Base-by-base conservation (phyloP, 148 eudicot species). In the Dysphania ambrosioides region DNA sequence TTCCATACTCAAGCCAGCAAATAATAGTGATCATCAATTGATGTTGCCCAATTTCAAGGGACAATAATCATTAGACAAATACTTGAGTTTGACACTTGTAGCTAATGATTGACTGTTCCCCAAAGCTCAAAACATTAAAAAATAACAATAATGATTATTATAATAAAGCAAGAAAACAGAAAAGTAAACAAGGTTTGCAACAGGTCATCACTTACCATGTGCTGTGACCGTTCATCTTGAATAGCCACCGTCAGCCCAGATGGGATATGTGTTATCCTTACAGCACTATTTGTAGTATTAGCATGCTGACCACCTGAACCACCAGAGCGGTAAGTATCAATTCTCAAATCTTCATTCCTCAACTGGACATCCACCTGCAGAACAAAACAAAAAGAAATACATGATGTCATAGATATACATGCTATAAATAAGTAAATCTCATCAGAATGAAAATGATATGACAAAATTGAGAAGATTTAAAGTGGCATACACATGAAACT, bases 281-380 rank as follows among this genome's bases (percentile, higher is more conserved):
- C 98, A 83, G 97, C 98, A 91, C 97, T 94, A 75, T 94, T 87
- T 24, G 97, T 94, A 68, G 98, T 91, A 85, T 94, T 94, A 69
- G 87, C 98, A 86, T 87, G 91, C 80, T 91, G 98, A 83, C 98
- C 98, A 61, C 98, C 98, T 64, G 98, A 85, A 79, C 98, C 98
- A 51, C 98, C 98, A 71, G 97, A 91, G 68, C 97, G 88, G 67
- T 94, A 94, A 6, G 97, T 94, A 78, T 94, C 98, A 49, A 90
- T 87, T 84, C 85, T 87, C 81, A 94, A 73, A 73, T 94, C 98
- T 72, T 94, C 98, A 62, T 69, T 80, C 80, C 82, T 90, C 78
- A 94, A 72, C 65, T 90, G 90, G 77, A 91, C 92, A 87, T 94
- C 98, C 71, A 91, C 93, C 98, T 94, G 92, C 82, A 74, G 51